Evolutionary conservation across 768 basidiomycete genomes (phyloP).

Genomic region (Boletus pseudo-olivaceus): DNA sequence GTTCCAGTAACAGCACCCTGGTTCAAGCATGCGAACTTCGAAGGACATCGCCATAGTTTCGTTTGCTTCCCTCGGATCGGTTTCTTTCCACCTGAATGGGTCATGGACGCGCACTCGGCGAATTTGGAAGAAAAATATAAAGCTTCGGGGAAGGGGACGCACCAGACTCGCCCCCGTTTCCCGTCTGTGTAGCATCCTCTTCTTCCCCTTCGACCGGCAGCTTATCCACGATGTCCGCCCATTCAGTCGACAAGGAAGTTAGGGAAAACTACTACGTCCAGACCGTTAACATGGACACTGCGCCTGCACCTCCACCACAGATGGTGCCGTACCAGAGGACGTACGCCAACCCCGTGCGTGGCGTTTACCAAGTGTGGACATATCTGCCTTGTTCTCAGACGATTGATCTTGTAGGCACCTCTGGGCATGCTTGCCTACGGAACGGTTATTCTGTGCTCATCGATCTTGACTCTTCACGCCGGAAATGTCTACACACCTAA

Average conservation of each 20-base stretch:
- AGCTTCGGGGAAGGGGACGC: background rate
- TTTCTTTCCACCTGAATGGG: background rate
- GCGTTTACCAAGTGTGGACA: background rate
- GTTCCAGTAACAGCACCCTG: constrained; percentile 1
- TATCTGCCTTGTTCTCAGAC: background rate
- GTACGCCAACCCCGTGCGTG: constrained; percentile 23
- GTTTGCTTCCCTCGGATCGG: constrained; percentile 2
- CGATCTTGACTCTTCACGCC: constrained; percentile 23
- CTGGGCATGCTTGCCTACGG: constrained; percentile 30
- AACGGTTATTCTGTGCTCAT: constrained; percentile 30
- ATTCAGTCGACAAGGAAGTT: constrained; percentile 22
- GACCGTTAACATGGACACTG: constrained; percentile 20
- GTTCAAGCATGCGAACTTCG: constrained; percentile 7
- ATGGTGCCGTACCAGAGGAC: constrained; percentile 28
- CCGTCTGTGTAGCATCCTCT: constrained; percentile 1
- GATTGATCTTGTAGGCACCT: constrained; percentile 18
- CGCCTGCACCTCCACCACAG: constrained; percentile 11
- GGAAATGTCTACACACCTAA: constrained; percentile 19
- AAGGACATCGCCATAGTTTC: background rate
- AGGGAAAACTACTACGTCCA: constrained; percentile 28
- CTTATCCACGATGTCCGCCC: constrained; percentile 16
- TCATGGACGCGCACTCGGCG: background rate
- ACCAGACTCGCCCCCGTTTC: background rate
- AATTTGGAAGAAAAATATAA: constrained; percentile 18
- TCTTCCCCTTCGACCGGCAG: background rate